Base-by-base conservation (phyloP, 768 basidiomycete genomes). In the Collybia mongolica region DNA sequence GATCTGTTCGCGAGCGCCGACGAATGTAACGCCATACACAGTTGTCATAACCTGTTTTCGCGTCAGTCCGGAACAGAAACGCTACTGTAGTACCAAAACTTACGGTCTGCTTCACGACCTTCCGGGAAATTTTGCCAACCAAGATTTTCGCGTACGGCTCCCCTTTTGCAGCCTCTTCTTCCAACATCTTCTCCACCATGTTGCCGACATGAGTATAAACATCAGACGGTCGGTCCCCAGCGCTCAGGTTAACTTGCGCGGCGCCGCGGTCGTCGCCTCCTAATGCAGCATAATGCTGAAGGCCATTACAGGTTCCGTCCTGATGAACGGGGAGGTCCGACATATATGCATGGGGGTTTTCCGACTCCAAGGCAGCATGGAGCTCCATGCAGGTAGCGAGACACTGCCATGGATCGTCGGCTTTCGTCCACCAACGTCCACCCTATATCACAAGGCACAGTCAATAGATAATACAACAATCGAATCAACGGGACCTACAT, bases 391-490 rank as follows among this genome's bases (percentile, higher is more conserved):
- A 98, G 1, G 90, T 82, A 15, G 96, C 90, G 32, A 98, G 86
- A 65, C 89, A 95, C 66, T 98, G 96, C 95, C 96, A 98, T 6
- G 95, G 95, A 61, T 98, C 94, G 62, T 96, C 94, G 0, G 93
- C 94, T 49, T 82, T 72, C 38, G 78, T 67, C 96, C 96, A 99
- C 96, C 95, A 98, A 44, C 80, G 74, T 5, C 70, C 63, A 19
- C 90, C 93, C 85, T 90, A 50, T 8, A 18, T 42, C 32, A 37
- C 3, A 38, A 40, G 32, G 59, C 42, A 24, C 36, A 42, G 26
- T 44, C 38, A 50, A 12, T 36, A n/a, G 41, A 9, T 22, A 39
- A n/a, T 15, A 52, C n/a, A 24, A 8, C 28, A 19, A 17, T 20
- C 11, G 43, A 8, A 44, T 38, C 18, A 39, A 43, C 4, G 7